Conservation (phyloP, 805 yeast genomes). For the Maudiozyma saulgeensis region DNA sequence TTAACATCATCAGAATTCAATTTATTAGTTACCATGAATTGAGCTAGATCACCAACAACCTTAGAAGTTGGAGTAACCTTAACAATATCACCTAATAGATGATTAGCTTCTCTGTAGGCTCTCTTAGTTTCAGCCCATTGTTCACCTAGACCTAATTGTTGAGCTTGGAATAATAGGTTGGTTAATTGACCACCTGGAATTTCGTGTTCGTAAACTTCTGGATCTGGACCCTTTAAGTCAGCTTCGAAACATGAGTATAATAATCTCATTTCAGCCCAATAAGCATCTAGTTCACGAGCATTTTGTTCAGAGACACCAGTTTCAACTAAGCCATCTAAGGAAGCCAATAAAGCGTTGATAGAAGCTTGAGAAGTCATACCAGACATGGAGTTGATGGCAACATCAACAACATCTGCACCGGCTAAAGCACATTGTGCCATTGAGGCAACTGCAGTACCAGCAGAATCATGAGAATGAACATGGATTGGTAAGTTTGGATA, state of each 20-base stretch:
- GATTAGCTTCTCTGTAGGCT: constrained; percentile 87
- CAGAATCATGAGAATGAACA: constrained; percentile 98
- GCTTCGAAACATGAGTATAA: constrained; percentile 96
- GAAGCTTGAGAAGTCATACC: constrained; percentile 99
- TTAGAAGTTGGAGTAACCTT: constrained; percentile 99
- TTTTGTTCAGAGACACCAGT: constrained; percentile 59
- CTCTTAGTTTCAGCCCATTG: constrained; percentile 95
- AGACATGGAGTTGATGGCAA: constrained; percentile 94
- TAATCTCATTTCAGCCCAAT: constrained; percentile 99
- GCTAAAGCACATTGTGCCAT: constrained; percentile 91
- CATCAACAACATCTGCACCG: constrained; percentile 98
- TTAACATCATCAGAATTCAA: constrained; percentile 75
- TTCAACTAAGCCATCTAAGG: constrained; percentile 76
- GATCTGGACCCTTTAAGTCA: constrained; percentile 98
- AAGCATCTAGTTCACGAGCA: constrained; percentile 78
- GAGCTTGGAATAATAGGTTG: constrained; percentile 96
- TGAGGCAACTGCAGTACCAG: constrained; percentile 98
- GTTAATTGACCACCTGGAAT: constrained; percentile 99
- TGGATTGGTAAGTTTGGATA: constrained; percentile 95
- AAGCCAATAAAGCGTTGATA: constrained; percentile 83
- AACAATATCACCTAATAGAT: constrained; percentile 88
- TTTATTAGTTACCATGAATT: constrained; percentile 96
- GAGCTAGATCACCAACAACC: constrained; percentile 99
- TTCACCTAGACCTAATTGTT: constrained; percentile 94
- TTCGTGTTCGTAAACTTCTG: constrained; percentile 97